Conservation (phyloP, 495 filamentous ascomycete genomes). For the Hapsidospora chrysogenum region DNA sequence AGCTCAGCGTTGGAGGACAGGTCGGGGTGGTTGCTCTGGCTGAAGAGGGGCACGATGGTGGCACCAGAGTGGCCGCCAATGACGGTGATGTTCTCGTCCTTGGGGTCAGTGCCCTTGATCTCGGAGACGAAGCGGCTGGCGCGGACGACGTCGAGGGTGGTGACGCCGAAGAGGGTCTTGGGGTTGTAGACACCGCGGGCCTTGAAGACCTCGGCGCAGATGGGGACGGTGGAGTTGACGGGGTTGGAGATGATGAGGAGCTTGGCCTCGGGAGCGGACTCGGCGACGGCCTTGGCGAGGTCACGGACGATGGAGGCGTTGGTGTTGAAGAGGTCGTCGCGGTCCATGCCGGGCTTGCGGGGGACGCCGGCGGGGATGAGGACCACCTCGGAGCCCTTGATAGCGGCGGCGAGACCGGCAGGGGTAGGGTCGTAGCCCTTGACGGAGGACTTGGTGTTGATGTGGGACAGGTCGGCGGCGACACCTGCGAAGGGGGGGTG, state of each 20-base stretch:
- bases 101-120: slow-evolving; percentile 77
- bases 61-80: slow-evolving; percentile 94
- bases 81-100: slow-evolving; percentile 84
- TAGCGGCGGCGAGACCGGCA: slow-evolving; percentile 54
- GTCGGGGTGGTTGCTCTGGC: slow-evolving; percentile 75
- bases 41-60: slow-evolving; percentile 95
- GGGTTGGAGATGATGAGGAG: slow-evolving; percentile 97
- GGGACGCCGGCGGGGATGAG: slow-evolving; percentile 97
- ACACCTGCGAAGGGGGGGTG: slow-evolving; percentile 50
- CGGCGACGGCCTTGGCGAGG: slow-evolving; percentile 87
- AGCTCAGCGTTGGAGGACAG: slow-evolving; percentile 62
- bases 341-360: slow-evolving; percentile 98
- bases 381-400: slow-evolving; percentile 81
- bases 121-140: slow-evolving; percentile 93
- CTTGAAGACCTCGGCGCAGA: slow-evolving; percentile 95
- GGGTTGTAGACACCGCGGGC: slow-evolving; percentile 87
- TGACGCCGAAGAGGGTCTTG: slow-evolving; percentile 96
- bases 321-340: slow-evolving; percentile 99
- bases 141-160: slow-evolving; percentile 96
- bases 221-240: slow-evolving; percentile 98
- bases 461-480: slow-evolving; percentile 91
- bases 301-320: slow-evolving; percentile 99
- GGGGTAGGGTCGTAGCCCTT: slow-evolving; percentile 70
- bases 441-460: slow-evolving; percentile 96
- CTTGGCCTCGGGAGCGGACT: slow-evolving; percentile 80